Conservation (phyloP, 768 basidiomycete species). For the Kwoniella sp. region DNA sequence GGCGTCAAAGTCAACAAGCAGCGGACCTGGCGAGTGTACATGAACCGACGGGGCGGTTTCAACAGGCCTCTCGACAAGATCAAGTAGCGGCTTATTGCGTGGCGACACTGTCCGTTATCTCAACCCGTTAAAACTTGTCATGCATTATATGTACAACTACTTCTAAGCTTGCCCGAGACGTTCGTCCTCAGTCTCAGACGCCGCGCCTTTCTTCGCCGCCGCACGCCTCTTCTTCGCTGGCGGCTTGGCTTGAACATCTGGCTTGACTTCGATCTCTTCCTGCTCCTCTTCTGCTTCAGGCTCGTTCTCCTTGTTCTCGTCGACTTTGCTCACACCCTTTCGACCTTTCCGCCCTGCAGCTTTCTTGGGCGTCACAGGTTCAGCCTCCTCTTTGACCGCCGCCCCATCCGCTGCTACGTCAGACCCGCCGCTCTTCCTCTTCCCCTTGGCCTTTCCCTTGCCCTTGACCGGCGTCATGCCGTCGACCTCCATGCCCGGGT, state of each 20-base stretch:
- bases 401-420: not conserved
- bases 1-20: slow-evolving; percentile 56
- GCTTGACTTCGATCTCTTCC: slow-evolving; percentile 1
- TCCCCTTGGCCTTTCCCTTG: not conserved
- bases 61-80: slow-evolving; percentile 87
- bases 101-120: too few relatives aligned
- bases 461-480: slow-evolving; percentile 3
- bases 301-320: slow-evolving; percentile 13
- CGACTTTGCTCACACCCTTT: slow-evolving; percentile 2
- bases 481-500: slow-evolving; percentile 16
- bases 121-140: too few relatives aligned
- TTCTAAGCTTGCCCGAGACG: too few relatives aligned
- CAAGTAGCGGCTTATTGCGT: too few relatives aligned
- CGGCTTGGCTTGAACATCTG: not conserved
- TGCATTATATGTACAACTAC: too few relatives aligned
- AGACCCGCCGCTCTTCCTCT: slow-evolving; percentile 8
- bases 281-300: slow-evolving; percentile 2
- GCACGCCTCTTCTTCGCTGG: slow-evolving; percentile 6
- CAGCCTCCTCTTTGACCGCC: not conserved
- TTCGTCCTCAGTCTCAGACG: too few relatives aligned
- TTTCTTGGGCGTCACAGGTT: slow-evolving; percentile 3
- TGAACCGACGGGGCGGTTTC: slow-evolving; percentile 66
- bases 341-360: not conserved
- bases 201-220: slow-evolving; percentile 4
- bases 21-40: slow-evolving; percentile 94